Evolutionary conservation across 352 stramenopile genomes (phyloP).

Genomic region (Pythium aquatile): DNA sequence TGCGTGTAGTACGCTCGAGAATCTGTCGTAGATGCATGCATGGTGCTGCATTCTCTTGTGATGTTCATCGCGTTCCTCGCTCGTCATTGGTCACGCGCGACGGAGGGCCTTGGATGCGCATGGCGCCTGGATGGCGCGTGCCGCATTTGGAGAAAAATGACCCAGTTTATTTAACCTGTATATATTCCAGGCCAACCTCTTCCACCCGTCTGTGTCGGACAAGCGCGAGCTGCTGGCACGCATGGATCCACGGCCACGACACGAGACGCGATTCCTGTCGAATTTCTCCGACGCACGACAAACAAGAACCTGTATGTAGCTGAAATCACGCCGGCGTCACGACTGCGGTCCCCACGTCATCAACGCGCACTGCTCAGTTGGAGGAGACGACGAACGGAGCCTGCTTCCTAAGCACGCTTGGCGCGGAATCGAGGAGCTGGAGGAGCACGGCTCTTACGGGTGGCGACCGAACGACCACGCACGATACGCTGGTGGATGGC

Average conservation of each 20-base stretch:
- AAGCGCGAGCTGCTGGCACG: conserved; percentile 7
- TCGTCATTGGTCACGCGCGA: not conserved
- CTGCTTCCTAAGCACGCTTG: conserved; percentile 61
- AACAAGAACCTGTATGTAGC: not conserved
- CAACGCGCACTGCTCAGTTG: conserved; percentile 14
- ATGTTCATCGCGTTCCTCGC: not conserved
- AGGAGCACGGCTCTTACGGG: conserved; percentile 92
- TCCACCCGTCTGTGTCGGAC: conserved; percentile 18
- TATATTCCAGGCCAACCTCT: conserved; percentile 33
- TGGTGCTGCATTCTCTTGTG: not conserved
- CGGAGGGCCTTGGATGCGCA: not conserved
- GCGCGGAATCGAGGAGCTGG: conserved; percentile 82
- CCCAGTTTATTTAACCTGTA: conserved; percentile 32
- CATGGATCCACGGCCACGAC: not conserved
- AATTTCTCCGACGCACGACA: conserved; percentile 2
- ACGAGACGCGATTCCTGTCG: not conserved
- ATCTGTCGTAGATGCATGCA: not conserved
- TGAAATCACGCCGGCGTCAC: conserved; percentile 4
- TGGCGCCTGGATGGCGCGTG: not conserved
- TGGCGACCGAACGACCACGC: conserved; percentile 93
- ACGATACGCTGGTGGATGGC: conserved; percentile 99
- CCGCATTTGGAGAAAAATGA: conserved; percentile 29
- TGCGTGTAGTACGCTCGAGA: no score
- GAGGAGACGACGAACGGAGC: conserved; percentile 29
- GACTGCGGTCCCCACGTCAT: not conserved